Conservation (phyloP, 169 alveolate genomes). For the Cryptosporidium ryanae region DNA sequence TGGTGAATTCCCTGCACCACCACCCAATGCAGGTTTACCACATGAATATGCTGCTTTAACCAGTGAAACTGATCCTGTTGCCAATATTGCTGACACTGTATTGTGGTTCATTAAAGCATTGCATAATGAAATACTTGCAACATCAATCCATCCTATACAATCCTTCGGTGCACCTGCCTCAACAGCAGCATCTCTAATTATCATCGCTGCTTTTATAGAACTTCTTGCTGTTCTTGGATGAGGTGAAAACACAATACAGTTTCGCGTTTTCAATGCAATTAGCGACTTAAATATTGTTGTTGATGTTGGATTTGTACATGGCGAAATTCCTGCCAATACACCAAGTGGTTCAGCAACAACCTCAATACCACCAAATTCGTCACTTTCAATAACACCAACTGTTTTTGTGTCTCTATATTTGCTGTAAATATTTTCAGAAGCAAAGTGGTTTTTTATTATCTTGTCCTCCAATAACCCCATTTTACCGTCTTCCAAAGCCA, state of each 20-base stretch:
- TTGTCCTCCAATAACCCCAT: conserved; percentile 77
- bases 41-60: conserved; percentile 79
- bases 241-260: conserved; percentile 76
- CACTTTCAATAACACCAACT: conserved; percentile 76
- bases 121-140: conserved; percentile 70
- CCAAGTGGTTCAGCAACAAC: conserved; percentile 78
- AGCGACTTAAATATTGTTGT: conserved; percentile 77
- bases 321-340: conserved; percentile 76
- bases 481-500: conserved; percentile 76
- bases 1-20: conserved; percentile 79
- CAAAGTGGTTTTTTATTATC: conserved; percentile 74
- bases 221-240: conserved; percentile 77
- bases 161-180: conserved; percentile 79
- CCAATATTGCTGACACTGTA: conserved; percentile 52
- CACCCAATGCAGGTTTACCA: conserved; percentile 78
- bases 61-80: conserved; percentile 76
- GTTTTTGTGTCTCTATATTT: conserved; percentile 76
- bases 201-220: conserved; percentile 71
- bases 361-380: conserved; percentile 74
- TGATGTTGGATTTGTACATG: conserved; percentile 78
- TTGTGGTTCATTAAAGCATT: conserved; percentile 72
- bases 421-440: conserved; percentile 73
- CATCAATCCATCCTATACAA: conserved; percentile 75
- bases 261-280: conserved; percentile 74
- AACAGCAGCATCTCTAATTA: conserved; percentile 76